Percentiles rank a stretch among this genome's conserved stretches.
These are phyloP conservation scores for Eutrema heterophyllum DNA, from an alignment of 345 rosid species.

Conservation along the genomic window DNA sequence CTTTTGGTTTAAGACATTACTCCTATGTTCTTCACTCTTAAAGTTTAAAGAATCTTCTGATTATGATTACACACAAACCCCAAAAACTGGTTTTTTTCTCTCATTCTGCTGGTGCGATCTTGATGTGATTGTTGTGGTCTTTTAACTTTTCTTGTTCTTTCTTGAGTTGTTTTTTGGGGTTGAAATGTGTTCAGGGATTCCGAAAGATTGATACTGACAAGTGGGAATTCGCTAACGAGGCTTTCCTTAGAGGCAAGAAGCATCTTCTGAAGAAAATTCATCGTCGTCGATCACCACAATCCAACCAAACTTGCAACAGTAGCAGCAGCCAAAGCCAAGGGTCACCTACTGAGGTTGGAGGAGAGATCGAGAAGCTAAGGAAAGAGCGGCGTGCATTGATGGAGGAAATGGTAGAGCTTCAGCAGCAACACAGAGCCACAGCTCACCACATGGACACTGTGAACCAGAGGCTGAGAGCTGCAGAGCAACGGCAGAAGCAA, in stretches of 20 bases:
- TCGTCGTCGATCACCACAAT: conserved; percentile 72
- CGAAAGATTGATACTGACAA: conserved; percentile 78
- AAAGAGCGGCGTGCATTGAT: conserved; percentile 52
- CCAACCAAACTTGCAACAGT: conserved; percentile 37
- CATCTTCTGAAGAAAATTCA: conserved; percentile 81
- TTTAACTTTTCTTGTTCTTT: conserved; percentile 9
- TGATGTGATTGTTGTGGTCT: conserved; percentile 10
- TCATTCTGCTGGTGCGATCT: not conserved
- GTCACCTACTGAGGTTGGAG: conserved; percentile 50
- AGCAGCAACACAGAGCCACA: conserved; percentile 52
- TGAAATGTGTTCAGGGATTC: conserved; percentile 56
- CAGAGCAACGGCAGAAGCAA: conserved; percentile 72
- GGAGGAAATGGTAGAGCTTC: conserved; percentile 59
- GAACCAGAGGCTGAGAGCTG: conserved; percentile 53
- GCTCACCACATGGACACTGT: conserved; percentile 48
- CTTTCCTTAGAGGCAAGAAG: conserved; percentile 70
- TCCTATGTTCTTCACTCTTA: not conserved
- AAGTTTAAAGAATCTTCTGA: not conserved
- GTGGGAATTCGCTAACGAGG: conserved; percentile 95
- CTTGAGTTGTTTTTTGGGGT: conserved; percentile 30
- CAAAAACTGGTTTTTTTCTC: not conserved
- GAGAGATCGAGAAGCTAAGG: conserved; percentile 56
- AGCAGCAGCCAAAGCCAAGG: conserved; percentile 39
- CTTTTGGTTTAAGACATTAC: not conserved
- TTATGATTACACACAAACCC: not conserved